Conservation (phyloP, 129 eudicot species). For the Chrysanthemum seticuspe region DNA sequence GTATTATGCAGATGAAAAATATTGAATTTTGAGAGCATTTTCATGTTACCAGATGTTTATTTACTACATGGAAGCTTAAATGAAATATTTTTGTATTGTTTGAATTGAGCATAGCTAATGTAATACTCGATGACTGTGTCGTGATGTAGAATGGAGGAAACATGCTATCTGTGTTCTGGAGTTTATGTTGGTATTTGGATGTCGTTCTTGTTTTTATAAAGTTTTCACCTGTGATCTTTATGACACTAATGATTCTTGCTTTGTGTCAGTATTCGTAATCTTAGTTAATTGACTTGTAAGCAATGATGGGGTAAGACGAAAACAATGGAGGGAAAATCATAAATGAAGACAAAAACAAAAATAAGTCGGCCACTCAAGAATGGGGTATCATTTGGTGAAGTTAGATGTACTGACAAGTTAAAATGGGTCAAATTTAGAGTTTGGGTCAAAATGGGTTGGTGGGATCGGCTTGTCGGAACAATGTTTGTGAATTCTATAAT, state of each 20-base stretch:
- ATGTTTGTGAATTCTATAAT: too few relatives aligned
- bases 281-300: too few relatives aligned
- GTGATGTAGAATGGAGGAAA: conserved; percentile 17
- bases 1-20: conserved; percentile 3
- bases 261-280: too few relatives aligned
- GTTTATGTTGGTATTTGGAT: conserved; percentile 14
- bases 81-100: background rate
- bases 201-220: background rate
- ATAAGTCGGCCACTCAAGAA: too few relatives aligned
- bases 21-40: conserved; percentile 40
- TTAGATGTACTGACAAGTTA: too few relatives aligned
- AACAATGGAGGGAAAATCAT: too few relatives aligned
- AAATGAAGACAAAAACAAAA: too few relatives aligned
- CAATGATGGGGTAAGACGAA: too few relatives aligned
- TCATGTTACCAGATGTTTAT: conserved; percentile 47
- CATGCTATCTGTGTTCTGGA: conserved; percentile 3
- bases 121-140: background rate
- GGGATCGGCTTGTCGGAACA: too few relatives aligned
- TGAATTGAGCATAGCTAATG: conserved; percentile 11
- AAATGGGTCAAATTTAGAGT: too few relatives aligned
- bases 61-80: background rate
- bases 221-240: background rate
- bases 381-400: too few relatives aligned
- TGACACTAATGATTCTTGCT: background rate
- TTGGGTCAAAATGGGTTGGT: too few relatives aligned